Percentiles rank a stretch among this genome's conserved stretches.
Conservation (phyloP, 495 filamentous ascomycete species). For the Hypomontagnella submonticulosa region DNA sequence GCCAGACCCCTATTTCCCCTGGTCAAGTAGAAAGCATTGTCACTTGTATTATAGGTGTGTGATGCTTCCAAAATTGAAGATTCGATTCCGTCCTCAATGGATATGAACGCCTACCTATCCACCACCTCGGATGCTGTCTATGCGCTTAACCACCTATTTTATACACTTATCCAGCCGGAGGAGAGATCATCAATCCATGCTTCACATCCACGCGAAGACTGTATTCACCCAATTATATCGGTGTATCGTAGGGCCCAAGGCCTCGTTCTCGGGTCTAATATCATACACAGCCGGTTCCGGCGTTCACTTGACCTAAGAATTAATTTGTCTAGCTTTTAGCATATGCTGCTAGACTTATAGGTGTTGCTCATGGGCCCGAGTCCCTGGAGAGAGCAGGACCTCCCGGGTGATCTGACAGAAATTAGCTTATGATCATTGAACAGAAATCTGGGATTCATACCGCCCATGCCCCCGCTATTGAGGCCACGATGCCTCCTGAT, state of each 20-base stretch:
- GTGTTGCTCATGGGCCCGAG: slow-evolving; percentile 24
- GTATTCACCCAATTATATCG: slow-evolving; percentile 25
- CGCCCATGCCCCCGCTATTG: slow-evolving; percentile 86
- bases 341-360: slow-evolving; percentile 24
- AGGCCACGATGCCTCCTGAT: slow-evolving; percentile 85
- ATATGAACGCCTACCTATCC: slow-evolving; percentile 50
- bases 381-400: slow-evolving; percentile 60
- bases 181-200: slow-evolving; percentile 47
- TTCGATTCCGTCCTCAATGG: slow-evolving; percentile 42
- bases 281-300: slow-evolving; percentile 41
- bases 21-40: slow-evolving; percentile 9
- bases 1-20: slow-evolving; percentile 2
- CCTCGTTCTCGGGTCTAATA: slow-evolving; percentile 39
- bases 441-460: slow-evolving; percentile 63
- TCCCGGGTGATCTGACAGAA: slow-evolving; percentile 64
- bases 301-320: slow-evolving; percentile 6
- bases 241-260: slow-evolving; percentile 31
- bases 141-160: slow-evolving; percentile 47
- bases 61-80: slow-evolving; percentile 32
- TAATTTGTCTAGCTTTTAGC: slow-evolving; percentile 16
- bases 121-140: slow-evolving; percentile 45
- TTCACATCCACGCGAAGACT: slow-evolving; percentile 31
- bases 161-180: slow-evolving; percentile 47
- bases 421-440: slow-evolving; percentile 29
- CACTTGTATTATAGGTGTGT: background rate